Evolutionary conservation across 2,329 filamentous ascomycete genomes (phyloP).

Genomic region (Phialophora macrospora): DNA sequence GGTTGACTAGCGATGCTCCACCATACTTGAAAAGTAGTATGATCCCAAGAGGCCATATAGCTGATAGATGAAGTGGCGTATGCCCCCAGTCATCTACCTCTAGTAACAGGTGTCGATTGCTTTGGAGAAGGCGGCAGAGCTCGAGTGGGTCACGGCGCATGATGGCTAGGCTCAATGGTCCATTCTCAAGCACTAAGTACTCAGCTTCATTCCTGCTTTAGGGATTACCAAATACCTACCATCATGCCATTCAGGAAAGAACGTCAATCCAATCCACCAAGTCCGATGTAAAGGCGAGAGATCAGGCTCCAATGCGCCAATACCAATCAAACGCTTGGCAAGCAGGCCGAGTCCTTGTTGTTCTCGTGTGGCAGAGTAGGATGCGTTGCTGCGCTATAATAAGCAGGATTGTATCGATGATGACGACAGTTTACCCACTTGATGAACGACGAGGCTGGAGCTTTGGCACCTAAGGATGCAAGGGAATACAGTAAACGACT

Average conservation of each 20-base stretch:
- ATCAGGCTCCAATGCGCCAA: background rate
- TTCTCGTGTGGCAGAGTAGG: background rate
- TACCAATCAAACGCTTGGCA: background rate
- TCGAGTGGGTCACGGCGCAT: background rate
- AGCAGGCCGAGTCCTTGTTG: background rate
- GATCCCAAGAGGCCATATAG: conserved; percentile 4
- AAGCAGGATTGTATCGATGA: background rate
- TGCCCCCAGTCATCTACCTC: conserved; percentile 4
- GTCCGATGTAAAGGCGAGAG: background rate
- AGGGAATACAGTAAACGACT: background rate
- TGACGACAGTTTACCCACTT: background rate
- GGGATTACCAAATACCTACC: background rate
- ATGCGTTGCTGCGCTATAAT: background rate
- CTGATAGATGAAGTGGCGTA: conserved; percentile 12
- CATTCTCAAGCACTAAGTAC: background rate
- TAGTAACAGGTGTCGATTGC: background rate
- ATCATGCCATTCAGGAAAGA: background rate
- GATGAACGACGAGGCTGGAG: background rate
- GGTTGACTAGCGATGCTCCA: conserved; percentile 4
- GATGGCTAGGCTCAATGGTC: conserved; percentile 8
- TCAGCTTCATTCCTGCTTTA: background rate
- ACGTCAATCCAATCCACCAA: background rate
- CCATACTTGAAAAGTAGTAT: conserved; percentile 8
- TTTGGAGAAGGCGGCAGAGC: background rate
- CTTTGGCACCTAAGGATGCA: background rate